Evolutionary conservation across 2,329 filamentous ascomycete genomes (phyloP), one percentile per base, ranked within the genome.

Genomic region (Periconia macrospinosa): DNA sequence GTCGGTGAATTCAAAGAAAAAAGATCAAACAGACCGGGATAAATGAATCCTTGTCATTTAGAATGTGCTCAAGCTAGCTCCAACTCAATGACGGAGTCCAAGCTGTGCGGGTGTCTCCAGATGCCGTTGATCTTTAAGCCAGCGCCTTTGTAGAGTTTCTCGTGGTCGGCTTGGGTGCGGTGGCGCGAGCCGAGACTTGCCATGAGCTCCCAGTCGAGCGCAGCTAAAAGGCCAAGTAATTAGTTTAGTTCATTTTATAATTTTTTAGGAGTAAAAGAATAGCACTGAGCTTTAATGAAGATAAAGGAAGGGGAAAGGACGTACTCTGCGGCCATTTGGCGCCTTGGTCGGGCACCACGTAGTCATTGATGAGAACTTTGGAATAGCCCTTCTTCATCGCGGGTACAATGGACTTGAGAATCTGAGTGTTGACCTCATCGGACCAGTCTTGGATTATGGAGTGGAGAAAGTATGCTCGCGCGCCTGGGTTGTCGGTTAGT

Each of bases 381-480:
- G 66, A 69, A 41, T 69, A 67, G 1, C 62, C 62, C 23, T 49
- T 59, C 42, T 59, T 62, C 68, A 73, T 65, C 1, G 68, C 68
- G 1, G 66, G 55, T 2, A 64, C 55, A 0, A 70, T 60, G 0
- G 61, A 18, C 27, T 55, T 54, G 6, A 72, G 49, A 14, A 72
- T 71, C 1, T 56, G 30, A 0, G 56, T 52, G 46, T 62, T 63
- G 1, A 61, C 52, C 2, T 57, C 46, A 41, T 70, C 62, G 41
- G 59, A 59, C 64, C 66, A 70, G 47, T 70, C 67, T 14, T 70
- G 68, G 19, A 70, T 61, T 42, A 70, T 69, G 11, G 59, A 63
- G 45, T 67, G 63, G 0, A 70, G 51, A 45, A 59, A 69, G 41
- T 70, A 70, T 3, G 62, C 62, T 13, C 66, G 58, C 5, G 23